phyloP scores from a whole-genome alignment of 169 alveolate genomes.

The Cryptosporidium bovis region DNA sequence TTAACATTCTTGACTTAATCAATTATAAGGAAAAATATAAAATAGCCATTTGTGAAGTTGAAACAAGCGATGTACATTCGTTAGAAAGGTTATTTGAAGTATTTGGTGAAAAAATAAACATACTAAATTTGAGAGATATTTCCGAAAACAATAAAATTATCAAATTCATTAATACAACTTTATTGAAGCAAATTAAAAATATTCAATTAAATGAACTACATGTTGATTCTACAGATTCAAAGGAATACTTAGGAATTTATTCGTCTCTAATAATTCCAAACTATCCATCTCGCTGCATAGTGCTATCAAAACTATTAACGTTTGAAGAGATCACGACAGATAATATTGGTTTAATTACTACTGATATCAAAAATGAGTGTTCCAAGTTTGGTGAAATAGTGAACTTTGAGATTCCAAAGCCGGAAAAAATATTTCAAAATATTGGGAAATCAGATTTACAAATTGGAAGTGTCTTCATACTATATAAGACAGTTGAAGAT shows the following conservation, averaged over 20 bases:
- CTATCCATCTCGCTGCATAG: constrained; percentile 62
- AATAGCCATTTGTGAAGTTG: constrained; percentile 45
- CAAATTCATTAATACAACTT: constrained; percentile 3
- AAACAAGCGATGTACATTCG: neutral
- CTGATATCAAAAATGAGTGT: constrained; percentile 28
- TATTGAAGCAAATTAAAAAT: neutral
- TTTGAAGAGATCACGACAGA: constrained; percentile 19
- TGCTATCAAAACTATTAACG: constrained; percentile 34
- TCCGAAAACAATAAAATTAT: constrained; percentile 4
- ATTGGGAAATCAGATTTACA: neutral
- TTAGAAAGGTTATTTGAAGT: neutral
- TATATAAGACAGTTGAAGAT: constrained; percentile 28
- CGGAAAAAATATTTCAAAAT: neutral
- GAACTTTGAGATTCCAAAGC: constrained; percentile 13
- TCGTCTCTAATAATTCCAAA: constrained; percentile 17
- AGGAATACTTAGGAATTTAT: neutral
- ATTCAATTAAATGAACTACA: neutral
- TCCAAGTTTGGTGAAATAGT: constrained; percentile 25
- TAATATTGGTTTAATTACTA: neutral
- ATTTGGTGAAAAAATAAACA: neutral
- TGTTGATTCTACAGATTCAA: neutral
- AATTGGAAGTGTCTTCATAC: constrained; percentile 41
- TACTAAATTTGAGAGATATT: constrained; percentile 15
- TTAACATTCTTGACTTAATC: constrained; percentile 36
- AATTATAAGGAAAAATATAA: constrained; percentile 13